phyloP scores from a whole-genome alignment of 768 basidiomycete genomes.

The Pulveroboletus sp. region DNA sequence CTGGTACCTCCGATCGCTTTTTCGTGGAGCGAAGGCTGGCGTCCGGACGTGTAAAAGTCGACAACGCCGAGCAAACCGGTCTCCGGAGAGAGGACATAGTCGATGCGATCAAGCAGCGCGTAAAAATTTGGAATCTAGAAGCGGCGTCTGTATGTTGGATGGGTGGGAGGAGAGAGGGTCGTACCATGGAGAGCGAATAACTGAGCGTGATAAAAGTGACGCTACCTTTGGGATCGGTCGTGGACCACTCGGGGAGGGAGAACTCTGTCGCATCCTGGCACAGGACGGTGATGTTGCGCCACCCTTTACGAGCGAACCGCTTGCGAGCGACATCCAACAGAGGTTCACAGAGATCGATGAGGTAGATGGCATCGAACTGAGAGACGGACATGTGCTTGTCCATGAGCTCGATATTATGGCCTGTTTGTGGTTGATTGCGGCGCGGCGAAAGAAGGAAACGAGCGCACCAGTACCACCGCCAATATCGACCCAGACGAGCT shows the following conservation, averaged over 20 bases:
- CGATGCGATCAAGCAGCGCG: constrained; percentile 61
- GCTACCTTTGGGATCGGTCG: constrained; percentile 49
- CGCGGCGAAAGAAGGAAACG: background rate
- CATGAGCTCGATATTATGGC: constrained; percentile 71
- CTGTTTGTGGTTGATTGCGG: background rate
- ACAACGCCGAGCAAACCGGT: constrained; percentile 60
- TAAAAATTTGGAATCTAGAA: constrained; percentile 58
- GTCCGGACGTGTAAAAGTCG: constrained; percentile 67
- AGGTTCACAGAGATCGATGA: constrained; percentile 70
- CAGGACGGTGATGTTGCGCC: constrained; percentile 67
- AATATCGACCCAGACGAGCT: constrained; percentile 73
- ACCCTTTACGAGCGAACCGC: constrained; percentile 61
- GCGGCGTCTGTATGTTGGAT: background rate
- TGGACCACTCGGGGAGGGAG: constrained; percentile 53
- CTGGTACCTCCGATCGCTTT: constrained; percentile 59
- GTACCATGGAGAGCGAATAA: constrained; percentile 55
- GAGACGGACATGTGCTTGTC: constrained; percentile 52
- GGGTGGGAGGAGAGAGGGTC: background rate
- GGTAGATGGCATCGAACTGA: constrained; percentile 62
- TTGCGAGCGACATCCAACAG: constrained; percentile 66
- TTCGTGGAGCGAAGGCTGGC: constrained; percentile 50
- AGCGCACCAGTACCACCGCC: constrained; percentile 63
- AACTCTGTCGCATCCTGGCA: constrained; percentile 72
- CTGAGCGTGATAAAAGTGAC: constrained; percentile 52
- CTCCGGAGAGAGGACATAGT: constrained; percentile 56